Evolutionary conservation across 352 stramenopile species (phyloP).

Genomic region (Globisporangium yorkense): DNA sequence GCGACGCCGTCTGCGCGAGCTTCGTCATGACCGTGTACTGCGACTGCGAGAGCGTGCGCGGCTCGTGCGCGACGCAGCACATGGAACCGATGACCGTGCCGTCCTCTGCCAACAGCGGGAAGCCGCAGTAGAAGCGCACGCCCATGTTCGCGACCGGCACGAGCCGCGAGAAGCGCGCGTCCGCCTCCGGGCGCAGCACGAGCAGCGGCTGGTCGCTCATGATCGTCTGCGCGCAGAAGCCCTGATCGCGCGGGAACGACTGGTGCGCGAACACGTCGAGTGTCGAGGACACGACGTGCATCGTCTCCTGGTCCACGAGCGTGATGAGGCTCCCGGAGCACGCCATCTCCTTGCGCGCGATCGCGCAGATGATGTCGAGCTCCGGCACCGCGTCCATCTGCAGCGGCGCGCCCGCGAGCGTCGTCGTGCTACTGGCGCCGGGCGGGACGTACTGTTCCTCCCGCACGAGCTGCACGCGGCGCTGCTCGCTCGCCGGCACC

Average conservation of each 20-base stretch:
- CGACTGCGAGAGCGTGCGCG: conserved; percentile 38
- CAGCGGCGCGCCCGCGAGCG: not conserved
- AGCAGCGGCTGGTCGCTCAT: conserved; percentile 53
- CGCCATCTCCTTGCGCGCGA: conserved; percentile 46
- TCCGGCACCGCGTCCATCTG: not conserved
- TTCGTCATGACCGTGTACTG: conserved; percentile 52
- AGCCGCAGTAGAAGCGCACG: conserved; percentile 73
- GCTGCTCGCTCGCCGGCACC: conserved; percentile 1
- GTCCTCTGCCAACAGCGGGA: conserved; percentile 41
- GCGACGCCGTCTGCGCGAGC: conserved; percentile 46
- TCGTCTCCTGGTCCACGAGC: conserved; percentile 42
- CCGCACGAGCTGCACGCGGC: not conserved
- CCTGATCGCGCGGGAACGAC: conserved; percentile 45
- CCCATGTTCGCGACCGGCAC: conserved; percentile 22
- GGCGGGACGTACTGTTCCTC: not conserved
- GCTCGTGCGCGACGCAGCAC: conserved; percentile 49
- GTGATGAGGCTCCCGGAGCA: conserved; percentile 58
- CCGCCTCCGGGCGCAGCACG: conserved; percentile 44
- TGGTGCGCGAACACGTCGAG: conserved; percentile 12
- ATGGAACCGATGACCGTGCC: conserved; percentile 39
- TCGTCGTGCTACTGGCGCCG: not conserved
- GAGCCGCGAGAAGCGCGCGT: conserved; percentile 56
- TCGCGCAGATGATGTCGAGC: conserved; percentile 44
- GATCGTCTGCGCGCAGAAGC: conserved; percentile 61
- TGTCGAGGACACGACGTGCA: conserved; percentile 43